Base-by-base conservation (phyloP, 2,329 filamentous ascomycete genomes). In the Fusarium sp. region DNA sequence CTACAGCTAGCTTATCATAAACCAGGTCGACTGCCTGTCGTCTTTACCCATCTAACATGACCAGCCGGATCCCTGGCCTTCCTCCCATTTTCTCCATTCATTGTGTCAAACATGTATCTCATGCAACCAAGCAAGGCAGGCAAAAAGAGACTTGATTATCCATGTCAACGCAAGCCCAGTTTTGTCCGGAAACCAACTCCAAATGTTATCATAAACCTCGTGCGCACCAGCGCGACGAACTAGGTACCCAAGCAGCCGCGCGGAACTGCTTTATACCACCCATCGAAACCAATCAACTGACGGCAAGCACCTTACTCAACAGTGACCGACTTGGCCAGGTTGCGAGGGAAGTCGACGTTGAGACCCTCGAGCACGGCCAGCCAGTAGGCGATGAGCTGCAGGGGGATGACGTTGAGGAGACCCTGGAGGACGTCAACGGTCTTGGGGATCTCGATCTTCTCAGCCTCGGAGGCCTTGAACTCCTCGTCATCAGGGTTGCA, bases 331-430 rank as follows among this genome's bases (percentile, higher is more conserved):
- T 99, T 99, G 81, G 96, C 96, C 83, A 99, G 84, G 86, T 99
- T 99, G 78, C 96, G 91, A 63, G 96, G 96, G 89, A 98, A 98
- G 80, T 99, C 96, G 65, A 99, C 96, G 80, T 99, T 98, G 73
- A 97, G 86, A 57, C 94, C 95, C 85, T 97, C 96, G 73, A 91
- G 91, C 76, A 99, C 95, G 59, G 96, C 96, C 71, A 99, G 89
- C 95, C 96, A 98, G 88, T 99, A 99, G 65, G 96, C 93, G 84
- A 99, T 97, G 75, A 99, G 87, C 86, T 99, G 96, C 77, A 99
- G 87, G 57, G 96, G 96, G 74, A 99, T 93, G 77, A 99, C 96
- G 82, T 99, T 99, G 78, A 99, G 88, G 74, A 99, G 90, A 81
- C 96, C 96, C 85, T 99, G 96, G 63, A 99, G 88, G 76, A 91